Evolutionary conservation across 2,329 filamentous ascomycete species (phyloP).

Genomic region (Penicillium paneum): DNA sequence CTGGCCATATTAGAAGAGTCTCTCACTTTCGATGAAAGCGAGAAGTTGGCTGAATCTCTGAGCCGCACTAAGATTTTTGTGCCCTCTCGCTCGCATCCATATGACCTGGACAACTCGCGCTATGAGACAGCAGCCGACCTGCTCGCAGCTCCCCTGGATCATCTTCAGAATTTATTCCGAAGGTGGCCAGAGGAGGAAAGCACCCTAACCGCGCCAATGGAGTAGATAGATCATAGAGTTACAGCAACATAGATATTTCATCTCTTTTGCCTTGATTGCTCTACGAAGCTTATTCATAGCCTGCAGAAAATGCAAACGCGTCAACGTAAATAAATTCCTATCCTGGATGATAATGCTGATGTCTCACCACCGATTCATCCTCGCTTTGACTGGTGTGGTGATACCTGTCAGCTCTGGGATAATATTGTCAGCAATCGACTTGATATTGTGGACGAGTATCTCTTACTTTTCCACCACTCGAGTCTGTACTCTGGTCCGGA

Average conservation of each 20-base stretch:
- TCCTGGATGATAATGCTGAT: neutral
- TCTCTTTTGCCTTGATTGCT: neutral
- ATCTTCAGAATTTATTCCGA: constrained; percentile 53
- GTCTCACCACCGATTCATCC: neutral
- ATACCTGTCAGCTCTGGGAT: constrained; percentile 18
- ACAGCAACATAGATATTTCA: neutral
- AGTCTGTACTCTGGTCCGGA: constrained; percentile 9
- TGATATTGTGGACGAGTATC: neutral
- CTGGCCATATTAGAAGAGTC: constrained; percentile 49
- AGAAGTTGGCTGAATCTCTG: constrained; percentile 46
- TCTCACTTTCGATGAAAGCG: constrained; percentile 37
- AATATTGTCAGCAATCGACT: neutral
- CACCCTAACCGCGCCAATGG: neutral
- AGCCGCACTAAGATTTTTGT: constrained; percentile 54
- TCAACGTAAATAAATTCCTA: neutral
- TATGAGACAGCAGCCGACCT: constrained; percentile 57
- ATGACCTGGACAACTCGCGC: constrained; percentile 51
- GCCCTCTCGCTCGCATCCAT: constrained; percentile 52
- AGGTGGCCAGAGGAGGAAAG: constrained; percentile 48
- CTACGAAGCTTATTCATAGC: neutral
- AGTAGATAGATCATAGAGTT: neutral
- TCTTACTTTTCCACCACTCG: constrained; percentile 20
- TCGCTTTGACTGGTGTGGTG: constrained; percentile 1
- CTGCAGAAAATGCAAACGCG: neutral
- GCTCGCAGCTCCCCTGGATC: constrained; percentile 57